Base-by-base conservation (phyloP, 257 asterid species). In the Linderniella brevidens region DNA sequence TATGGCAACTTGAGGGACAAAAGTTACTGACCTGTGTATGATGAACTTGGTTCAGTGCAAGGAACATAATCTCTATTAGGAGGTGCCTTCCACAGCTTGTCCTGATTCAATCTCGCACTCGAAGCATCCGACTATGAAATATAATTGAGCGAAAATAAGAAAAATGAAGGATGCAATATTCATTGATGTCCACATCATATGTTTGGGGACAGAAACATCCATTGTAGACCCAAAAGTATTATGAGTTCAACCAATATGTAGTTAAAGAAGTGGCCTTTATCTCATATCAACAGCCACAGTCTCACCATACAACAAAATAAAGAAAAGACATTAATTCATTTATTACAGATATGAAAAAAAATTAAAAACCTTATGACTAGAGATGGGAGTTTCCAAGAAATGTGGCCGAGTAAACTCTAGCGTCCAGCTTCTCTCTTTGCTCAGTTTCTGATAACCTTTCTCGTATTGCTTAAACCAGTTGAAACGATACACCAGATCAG, bases 11-110 rank as follows among this genome's bases (percentile, higher is more conserved):
- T 42, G 2, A 9, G 41, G 46, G 16, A 20, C 16, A 50, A 49
- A 55, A 25, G 47, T 37, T 48, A 47, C 85, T 77, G 69, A 88
- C 97, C 11, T 57, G 70, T 64, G 64, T 80, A 83, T 20, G 61
- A 61, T 25, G 70, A 50, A 58, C 78, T 80, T 25, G 90, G 86
- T 58, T 65, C 60, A 38, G 76, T 76, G 66, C 95, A 87, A 43
- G 87, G 95, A 19, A 71, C 72, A 59, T 71, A 87, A 63, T 68
- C 88, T 58, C 69, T 62, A 54, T 83, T 74, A 14, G 93, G 85
- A 14, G 83, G 86, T 1, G 63, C 82, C 65, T 76, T 83, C 95
- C 97, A 83, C 60, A 83, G 59, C 76, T 75, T 75, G 52, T 67
- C 67, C 37, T 56, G 17, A 56, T 67, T 68, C 56, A 59, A 64